Evolutionary conservation across 2,329 filamentous ascomycete genomes (phyloP).

Genomic region (Peltaster fructicola): DNA sequence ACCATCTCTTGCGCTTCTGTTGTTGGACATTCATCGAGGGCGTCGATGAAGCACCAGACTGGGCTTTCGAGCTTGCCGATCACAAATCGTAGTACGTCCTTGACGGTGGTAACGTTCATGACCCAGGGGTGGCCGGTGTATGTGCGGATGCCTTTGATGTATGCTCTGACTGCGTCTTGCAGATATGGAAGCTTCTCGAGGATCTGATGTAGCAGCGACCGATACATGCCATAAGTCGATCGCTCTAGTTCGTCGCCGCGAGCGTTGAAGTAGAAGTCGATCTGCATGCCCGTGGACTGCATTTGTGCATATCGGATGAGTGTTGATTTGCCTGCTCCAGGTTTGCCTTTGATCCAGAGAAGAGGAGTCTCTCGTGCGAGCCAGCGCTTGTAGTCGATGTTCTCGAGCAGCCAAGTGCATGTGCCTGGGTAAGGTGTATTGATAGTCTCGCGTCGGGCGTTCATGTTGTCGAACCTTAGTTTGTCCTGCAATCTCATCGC

Average conservation of each 20-base stretch:
- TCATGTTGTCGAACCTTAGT: slow-evolving; percentile 25
- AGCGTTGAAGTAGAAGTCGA: slow-evolving; percentile 33
- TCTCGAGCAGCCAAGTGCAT: slow-evolving; percentile 25
- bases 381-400: slow-evolving; percentile 22
- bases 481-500: no score
- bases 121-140: no score
- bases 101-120: no score
- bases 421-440: slow-evolving; percentile 21
- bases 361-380: slow-evolving; percentile 16
- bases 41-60: slow-evolving; percentile 26
- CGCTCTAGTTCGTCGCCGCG: slow-evolving; percentile 28
- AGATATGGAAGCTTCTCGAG: slow-evolving; percentile 21
- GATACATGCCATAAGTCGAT: slow-evolving; percentile 31
- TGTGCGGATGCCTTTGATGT: no score
- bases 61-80: no score
- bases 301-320: slow-evolving; percentile 20
- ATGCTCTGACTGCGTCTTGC: no score
- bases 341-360: slow-evolving; percentile 24
- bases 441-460: slow-evolving; percentile 22
- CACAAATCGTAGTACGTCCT: no score
- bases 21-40: slow-evolving; percentile 29
- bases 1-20: slow-evolving; percentile 22
- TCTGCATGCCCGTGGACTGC: slow-evolving; percentile 5
- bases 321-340: slow-evolving; percentile 23
- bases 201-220: slow-evolving; percentile 32